phyloP scores from a whole-genome alignment of 2,329 filamentous ascomycete genomes.

The Diaporthe batatas region DNA sequence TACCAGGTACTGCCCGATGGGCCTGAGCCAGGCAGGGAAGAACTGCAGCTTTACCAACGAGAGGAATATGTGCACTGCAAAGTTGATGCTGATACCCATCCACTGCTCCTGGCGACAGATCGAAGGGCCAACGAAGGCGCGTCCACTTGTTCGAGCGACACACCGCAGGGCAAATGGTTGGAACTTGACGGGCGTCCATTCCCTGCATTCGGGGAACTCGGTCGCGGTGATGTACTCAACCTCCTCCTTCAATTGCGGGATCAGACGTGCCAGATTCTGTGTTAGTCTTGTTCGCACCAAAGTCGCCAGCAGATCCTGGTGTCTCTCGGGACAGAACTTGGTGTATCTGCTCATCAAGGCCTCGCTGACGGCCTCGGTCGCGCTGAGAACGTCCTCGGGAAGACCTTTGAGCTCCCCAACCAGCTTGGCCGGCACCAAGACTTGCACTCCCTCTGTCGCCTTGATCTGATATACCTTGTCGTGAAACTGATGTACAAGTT shows the following conservation, averaged over 20 bases:
- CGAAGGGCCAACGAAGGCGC: slow-evolving; percentile 64
- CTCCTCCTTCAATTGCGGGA: slow-evolving; percentile 61
- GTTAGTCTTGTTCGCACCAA: slow-evolving; percentile 62
- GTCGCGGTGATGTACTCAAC: slow-evolving; percentile 60
- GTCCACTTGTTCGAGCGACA: slow-evolving; percentile 66
- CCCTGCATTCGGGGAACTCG: slow-evolving; percentile 64
- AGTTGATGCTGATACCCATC: slow-evolving; percentile 66
- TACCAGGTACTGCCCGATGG: slow-evolving; percentile 60
- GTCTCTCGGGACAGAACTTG: slow-evolving; percentile 61
- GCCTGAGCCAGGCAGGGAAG: slow-evolving; percentile 64
- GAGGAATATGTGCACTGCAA: slow-evolving; percentile 63
- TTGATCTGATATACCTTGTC: slow-evolving; percentile 65
- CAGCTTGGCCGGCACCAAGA: slow-evolving; percentile 60
- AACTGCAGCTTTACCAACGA: slow-evolving; percentile 64
- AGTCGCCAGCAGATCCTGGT: slow-evolving; percentile 59
- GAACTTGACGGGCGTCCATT: slow-evolving; percentile 68
- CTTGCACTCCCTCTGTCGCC: slow-evolving; percentile 64
- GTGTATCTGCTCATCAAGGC: slow-evolving; percentile 66
- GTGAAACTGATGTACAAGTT: slow-evolving; percentile 54
- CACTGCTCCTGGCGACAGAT: slow-evolving; percentile 66
- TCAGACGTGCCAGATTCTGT: slow-evolving; percentile 61
- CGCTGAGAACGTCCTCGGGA: slow-evolving; percentile 63
- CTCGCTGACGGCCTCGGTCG: slow-evolving; percentile 63
- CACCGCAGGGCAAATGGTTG: slow-evolving; percentile 65
- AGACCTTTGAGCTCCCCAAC: slow-evolving; percentile 62